Percentiles rank a stretch among this genome's conserved stretches.
Conservation (phyloP, 202 grass and related monocot genomes). For the Sporobolus alterniflorus region DNA sequence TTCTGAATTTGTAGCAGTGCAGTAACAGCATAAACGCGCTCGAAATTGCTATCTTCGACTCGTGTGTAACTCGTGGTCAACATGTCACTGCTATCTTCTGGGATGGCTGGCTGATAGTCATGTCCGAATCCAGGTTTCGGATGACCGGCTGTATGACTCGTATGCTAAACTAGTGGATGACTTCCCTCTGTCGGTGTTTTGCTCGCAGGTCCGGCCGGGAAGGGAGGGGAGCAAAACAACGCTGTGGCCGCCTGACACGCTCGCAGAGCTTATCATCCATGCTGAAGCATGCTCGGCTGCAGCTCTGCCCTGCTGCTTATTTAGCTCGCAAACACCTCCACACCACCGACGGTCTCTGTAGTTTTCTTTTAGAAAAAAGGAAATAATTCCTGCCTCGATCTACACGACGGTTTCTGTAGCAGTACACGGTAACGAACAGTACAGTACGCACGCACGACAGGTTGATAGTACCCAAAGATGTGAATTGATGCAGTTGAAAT, state of each 20-base stretch:
- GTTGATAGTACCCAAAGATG: too few species aligned
- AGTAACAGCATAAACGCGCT: too few species aligned
- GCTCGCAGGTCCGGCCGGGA: slow-evolving; percentile 35
- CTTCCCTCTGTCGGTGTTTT: slow-evolving; percentile 30
- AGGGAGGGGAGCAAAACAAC: slow-evolving; percentile 20
- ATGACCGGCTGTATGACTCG: neutral
- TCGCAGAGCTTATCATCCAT: slow-evolving; percentile 38
- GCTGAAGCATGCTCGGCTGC: slow-evolving; percentile 20
- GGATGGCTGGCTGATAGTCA: neutral
- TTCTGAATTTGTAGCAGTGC: neutral
- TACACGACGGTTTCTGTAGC: too few species aligned
- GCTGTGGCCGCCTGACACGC: slow-evolving; percentile 14
- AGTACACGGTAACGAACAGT: neutral
- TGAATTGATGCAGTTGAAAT: neutral
- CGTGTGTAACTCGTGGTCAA: slow-evolving; percentile 28
- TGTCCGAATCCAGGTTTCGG: slow-evolving; percentile 17
- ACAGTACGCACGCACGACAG: neutral
- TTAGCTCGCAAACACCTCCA: slow-evolving; percentile 20
- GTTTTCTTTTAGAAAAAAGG: too few species aligned
- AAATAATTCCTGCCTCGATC: too few species aligned
- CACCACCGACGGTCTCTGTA: too few species aligned
- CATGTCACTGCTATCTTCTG: slow-evolving; percentile 35
- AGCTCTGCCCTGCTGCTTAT: slow-evolving; percentile 25
- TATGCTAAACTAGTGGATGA: neutral
- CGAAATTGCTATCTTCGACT: neutral